Evolutionary conservation across 1,139 yeast genomes (phyloP).

Genomic region (Debaryomyces psychrophilus): DNA sequence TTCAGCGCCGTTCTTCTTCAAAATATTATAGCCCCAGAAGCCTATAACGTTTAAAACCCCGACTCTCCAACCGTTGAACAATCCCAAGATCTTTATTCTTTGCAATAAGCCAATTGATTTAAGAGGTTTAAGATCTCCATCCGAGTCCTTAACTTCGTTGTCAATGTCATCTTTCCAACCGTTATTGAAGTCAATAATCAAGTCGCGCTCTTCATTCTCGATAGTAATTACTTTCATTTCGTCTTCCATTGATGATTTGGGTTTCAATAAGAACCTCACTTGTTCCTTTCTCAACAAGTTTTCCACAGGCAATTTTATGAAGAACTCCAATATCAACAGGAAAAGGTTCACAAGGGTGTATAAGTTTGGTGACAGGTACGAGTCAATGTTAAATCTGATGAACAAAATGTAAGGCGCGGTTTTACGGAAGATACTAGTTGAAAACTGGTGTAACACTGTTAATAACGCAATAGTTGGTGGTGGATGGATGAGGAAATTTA

Average conservation of each 20-base stretch:
- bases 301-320: slow-evolving; percentile 83
- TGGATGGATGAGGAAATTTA: slow-evolving; percentile 55
- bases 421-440: slow-evolving; percentile 63
- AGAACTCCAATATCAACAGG: slow-evolving; percentile 66
- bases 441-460: slow-evolving; percentile 64
- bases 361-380: slow-evolving; percentile 62
- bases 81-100: slow-evolving; percentile 34
- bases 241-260: slow-evolving; percentile 37
- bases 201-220: slow-evolving; percentile 43
- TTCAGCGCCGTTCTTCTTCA: slow-evolving; percentile 55
- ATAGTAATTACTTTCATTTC: slow-evolving; percentile 40
- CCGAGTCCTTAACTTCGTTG: slow-evolving; percentile 10
- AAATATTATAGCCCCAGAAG: slow-evolving; percentile 77
- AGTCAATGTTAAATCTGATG: slow-evolving; percentile 68
- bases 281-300: slow-evolving; percentile 85
- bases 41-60: slow-evolving; percentile 80
- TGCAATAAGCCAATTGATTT: slow-evolving; percentile 17
- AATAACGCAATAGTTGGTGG: slow-evolving; percentile 51
- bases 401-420: slow-evolving; percentile 75
- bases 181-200: slow-evolving; percentile 52
- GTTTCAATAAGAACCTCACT: slow-evolving; percentile 57
- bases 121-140: slow-evolving; percentile 13
- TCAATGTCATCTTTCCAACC: slow-evolving; percentile 24
- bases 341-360: slow-evolving; percentile 57
- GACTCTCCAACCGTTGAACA: slow-evolving; percentile 92